Evolutionary conservation across 2,329 filamentous ascomycete species (phyloP).

Genomic region (Epichloe sibirici): DNA sequence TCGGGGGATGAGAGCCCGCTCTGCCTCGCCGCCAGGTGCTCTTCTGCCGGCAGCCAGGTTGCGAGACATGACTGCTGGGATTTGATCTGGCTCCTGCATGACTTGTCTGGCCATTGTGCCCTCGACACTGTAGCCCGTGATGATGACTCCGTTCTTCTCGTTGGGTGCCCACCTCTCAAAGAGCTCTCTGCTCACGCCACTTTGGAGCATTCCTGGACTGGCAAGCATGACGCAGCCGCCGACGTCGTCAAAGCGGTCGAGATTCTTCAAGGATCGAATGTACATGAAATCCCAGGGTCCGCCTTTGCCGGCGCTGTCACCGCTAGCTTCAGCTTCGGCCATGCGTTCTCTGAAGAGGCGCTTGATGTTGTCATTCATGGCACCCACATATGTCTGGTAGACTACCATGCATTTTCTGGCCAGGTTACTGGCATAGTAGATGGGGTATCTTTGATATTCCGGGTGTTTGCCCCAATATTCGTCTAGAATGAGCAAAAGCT

Average conservation of each 20-base stretch:
- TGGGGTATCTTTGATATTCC: constrained; percentile 81
- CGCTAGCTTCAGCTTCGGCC: constrained; percentile 75
- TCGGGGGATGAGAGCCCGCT: constrained; percentile 82
- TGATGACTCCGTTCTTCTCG: constrained; percentile 94
- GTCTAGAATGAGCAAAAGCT: constrained; percentile 85
- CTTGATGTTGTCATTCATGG: constrained; percentile 99
- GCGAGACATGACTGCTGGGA: constrained; percentile 83
- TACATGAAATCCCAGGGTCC: constrained; percentile 96
- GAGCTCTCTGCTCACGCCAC: constrained; percentile 83
- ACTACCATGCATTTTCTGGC: constrained; percentile 97
- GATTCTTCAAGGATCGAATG: constrained; percentile 79
- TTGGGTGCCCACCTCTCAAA: constrained; percentile 94
- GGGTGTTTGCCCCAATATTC: constrained; percentile 91
- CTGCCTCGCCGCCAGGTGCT: constrained; percentile 54
- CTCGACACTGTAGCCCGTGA: constrained; percentile 96
- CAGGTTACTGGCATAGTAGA: constrained; percentile 94
- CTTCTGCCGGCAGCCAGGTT: constrained; percentile 51
- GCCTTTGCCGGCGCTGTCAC: constrained; percentile 61
- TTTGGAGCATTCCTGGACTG: constrained; percentile 96
- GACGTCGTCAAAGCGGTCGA: constrained; percentile 93
- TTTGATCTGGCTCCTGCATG: constrained; percentile 87
- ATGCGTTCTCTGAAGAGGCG: constrained; percentile 85
- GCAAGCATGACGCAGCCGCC: constrained; percentile 95
- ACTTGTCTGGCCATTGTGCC: constrained; percentile 97
- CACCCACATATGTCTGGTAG: constrained; percentile 94